These are phyloP conservation scores for Carpinus fangiana DNA, from an alignment of 306 rosid species.

Conservation along the genomic window DNA sequence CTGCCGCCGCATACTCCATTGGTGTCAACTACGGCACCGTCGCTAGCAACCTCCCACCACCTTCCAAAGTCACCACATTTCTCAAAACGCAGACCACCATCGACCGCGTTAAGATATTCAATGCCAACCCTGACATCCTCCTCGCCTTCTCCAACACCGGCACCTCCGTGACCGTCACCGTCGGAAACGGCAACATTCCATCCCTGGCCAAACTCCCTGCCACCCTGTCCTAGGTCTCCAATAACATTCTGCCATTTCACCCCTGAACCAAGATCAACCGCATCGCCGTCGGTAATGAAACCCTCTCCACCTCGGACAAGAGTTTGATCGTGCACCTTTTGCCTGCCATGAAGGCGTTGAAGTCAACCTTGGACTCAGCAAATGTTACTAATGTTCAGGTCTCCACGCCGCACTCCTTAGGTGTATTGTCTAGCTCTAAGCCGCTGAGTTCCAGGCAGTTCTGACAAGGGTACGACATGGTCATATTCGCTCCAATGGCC, in stretches of 20 bases:
- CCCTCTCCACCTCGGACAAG: constrained; percentile 78
- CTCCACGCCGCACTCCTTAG: constrained; percentile 72
- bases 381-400: constrained; percentile 56
- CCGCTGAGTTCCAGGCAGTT: constrained; percentile 43
- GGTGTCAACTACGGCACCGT: no score
- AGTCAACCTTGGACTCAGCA: constrained; percentile 47
- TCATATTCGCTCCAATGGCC: no score
- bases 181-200: constrained; percentile 62
- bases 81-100: no score
- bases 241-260: constrained; percentile 59
- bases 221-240: constrained; percentile 64
- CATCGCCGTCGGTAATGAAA: constrained; percentile 82
- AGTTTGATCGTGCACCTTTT: constrained; percentile 62
- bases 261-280: constrained; percentile 50
- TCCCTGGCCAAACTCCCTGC: constrained; percentile 52
- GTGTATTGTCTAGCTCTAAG: constrained; percentile 55
- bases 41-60: no score
- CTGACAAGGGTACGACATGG: no score
- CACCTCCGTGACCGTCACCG: neutral
- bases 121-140: no score
- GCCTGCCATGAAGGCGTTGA: constrained; percentile 71
- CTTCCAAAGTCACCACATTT: no score
- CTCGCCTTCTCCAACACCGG: no score
- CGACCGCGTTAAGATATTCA: no score
- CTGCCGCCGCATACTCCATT: no score